Percentiles rank a stretch among this genome's conserved stretches.
Conservation (phyloP, 2,329 filamentous ascomycete species). For the Graphilbum fragrans region DNA sequence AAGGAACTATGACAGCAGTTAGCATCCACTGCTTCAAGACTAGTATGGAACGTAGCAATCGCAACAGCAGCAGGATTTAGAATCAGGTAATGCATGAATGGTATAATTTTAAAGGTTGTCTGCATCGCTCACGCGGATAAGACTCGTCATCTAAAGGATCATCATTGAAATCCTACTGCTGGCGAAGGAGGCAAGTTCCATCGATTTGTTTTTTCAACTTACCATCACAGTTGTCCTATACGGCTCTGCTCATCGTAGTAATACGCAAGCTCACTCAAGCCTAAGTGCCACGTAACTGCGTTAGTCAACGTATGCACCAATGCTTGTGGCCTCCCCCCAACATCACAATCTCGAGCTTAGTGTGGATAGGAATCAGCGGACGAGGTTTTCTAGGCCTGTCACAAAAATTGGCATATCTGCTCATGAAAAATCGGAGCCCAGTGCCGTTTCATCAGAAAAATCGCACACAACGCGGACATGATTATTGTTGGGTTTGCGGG, state of each 20-base stretch:
- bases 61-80: too few species aligned
- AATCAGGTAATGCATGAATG: slow-evolving; percentile 52
- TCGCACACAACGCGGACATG: too few species aligned
- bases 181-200: too few species aligned
- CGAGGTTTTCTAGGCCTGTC: slow-evolving; percentile 99
- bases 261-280: not conserved
- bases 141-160: slow-evolving; percentile 64
- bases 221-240: not conserved
- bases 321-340: not conserved
- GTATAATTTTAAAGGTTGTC: slow-evolving; percentile 52
- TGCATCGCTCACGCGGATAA: slow-evolving; percentile 61
- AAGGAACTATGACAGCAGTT: too few species aligned
- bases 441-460: slow-evolving; percentile 77
- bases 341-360: too few species aligned
- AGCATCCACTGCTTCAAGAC: not conserved
- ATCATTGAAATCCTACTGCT: slow-evolving; percentile 25
- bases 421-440: slow-evolving; percentile 86
- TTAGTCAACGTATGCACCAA: too few species aligned
- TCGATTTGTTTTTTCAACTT: too few species aligned
- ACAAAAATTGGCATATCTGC: slow-evolving; percentile 74
- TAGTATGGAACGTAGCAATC: too few species aligned
- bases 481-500: too few species aligned
- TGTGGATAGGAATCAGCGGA: slow-evolving; percentile 95
- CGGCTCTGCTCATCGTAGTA: not conserved
- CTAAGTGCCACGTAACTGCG: too few species aligned